phyloP scores from a whole-genome alignment of 306 rosid species.

The Boehmeria nivea region DNA sequence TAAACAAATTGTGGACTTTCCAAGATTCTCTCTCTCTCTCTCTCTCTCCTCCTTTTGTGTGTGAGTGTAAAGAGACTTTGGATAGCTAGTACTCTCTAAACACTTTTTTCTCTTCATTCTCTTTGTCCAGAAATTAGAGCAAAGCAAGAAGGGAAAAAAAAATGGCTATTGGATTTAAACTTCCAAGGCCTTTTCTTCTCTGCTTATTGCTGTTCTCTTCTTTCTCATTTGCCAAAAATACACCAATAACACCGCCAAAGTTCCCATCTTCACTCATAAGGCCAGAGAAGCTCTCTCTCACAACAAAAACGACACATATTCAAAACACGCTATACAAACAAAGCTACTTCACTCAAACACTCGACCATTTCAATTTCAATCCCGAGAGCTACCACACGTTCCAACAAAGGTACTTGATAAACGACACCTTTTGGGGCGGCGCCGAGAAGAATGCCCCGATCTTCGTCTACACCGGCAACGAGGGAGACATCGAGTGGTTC shows the following conservation, averaged over 20 bases:
- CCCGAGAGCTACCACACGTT: constrained; percentile 61
- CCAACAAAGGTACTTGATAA: constrained; percentile 77
- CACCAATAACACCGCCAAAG: constrained; percentile 19
- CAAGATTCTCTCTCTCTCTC: neutral
- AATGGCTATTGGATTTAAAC: constrained; percentile 1
- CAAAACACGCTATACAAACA: constrained; percentile 37
- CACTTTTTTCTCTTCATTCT: neutral
- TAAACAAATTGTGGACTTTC: neutral
- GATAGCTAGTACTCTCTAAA: neutral
- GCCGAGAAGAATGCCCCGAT: constrained; percentile 62
- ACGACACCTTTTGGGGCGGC: constrained; percentile 79
- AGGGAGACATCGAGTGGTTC: constrained; percentile 82
- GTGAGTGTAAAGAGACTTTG: neutral
- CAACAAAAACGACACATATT: constrained; percentile 14
- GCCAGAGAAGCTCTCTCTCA: constrained; percentile 26
- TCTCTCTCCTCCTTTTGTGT: neutral
- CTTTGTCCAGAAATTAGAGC: neutral
- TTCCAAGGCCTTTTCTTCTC: constrained; percentile 17
- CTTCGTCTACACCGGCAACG: constrained; percentile 91
- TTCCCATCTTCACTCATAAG: constrained; percentile 42
- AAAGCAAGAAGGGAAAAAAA: neutral
- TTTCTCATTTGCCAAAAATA: constrained; percentile 16
- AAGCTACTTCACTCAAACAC: constrained; percentile 70
- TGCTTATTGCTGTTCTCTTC: constrained; percentile 9
- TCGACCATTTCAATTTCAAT: constrained; percentile 76